Conservation (phyloP, 1,284 basidiomycete genomes). For the Cystobasidium pallidum region DNA sequence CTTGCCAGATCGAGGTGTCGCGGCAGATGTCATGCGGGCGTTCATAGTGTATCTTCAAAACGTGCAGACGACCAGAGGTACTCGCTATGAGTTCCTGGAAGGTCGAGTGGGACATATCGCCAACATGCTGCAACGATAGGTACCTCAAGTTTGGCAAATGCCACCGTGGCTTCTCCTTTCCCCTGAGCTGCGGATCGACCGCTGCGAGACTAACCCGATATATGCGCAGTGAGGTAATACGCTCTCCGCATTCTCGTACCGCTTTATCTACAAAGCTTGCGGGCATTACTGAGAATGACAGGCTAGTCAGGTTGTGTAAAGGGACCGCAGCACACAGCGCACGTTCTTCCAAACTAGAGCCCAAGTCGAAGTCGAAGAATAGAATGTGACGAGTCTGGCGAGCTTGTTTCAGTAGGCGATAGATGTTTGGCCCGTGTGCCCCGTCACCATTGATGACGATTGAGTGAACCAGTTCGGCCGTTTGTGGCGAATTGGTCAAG, state of each 20-base stretch:
- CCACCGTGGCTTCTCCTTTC: conserved; percentile 16
- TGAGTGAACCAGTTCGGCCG: conserved; percentile 8
- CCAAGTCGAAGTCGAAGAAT: conserved; percentile 42
- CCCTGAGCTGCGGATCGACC: background rate
- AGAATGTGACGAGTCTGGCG: conserved; percentile 2
- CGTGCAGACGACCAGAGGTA: background rate
- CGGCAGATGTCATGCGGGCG: background rate
- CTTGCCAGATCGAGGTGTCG: conserved; percentile 6
- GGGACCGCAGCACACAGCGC: conserved; percentile 4
- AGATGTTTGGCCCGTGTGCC: conserved; percentile 27
- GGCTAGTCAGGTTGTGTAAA: conserved; percentile 10
- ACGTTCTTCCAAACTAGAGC: conserved; percentile 4
- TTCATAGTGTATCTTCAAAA: conserved; percentile 23
- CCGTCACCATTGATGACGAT: conserved; percentile 40
- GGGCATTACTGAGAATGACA: conserved; percentile 25
- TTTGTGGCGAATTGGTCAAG: conserved; percentile 8
- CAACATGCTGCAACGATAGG: conserved; percentile 17
- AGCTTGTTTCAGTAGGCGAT: conserved; percentile 2
- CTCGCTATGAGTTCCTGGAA: conserved; percentile 15
- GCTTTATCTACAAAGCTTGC: conserved; percentile 15
- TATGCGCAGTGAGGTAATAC: conserved; percentile 5
- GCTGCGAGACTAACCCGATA: conserved; percentile 23
- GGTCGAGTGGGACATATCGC: background rate
- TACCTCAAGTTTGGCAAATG: conserved; percentile 4
- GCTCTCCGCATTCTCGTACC: background rate